Conservation (phyloP, 129 eudicot species). For the Solidago caesia region DNA sequence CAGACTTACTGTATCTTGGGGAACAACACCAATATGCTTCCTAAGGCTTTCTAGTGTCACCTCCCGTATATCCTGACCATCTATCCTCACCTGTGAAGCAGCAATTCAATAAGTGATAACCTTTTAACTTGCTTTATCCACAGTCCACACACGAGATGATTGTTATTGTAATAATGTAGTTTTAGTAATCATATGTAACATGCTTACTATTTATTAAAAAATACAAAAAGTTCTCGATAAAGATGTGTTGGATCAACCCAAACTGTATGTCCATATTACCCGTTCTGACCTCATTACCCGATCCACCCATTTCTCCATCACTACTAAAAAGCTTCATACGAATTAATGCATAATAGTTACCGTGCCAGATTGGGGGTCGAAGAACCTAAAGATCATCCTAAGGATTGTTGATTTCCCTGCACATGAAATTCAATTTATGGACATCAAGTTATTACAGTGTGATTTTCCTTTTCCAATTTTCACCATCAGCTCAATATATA, state of each 20-base stretch:
- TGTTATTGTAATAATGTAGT: background rate
- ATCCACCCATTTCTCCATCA: background rate
- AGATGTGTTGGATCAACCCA: slow-evolving; percentile 2
- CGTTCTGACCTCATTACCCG: background rate
- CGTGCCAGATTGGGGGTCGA: slow-evolving; percentile 74
- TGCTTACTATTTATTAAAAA: background rate
- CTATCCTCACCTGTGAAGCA: slow-evolving; percentile 69
- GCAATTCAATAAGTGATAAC: slow-evolving; percentile 11
- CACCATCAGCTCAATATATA: background rate
- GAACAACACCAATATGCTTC: slow-evolving; percentile 87
- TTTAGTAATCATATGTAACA: slow-evolving; percentile 4
- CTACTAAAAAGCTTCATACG: background rate
- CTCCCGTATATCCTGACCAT: slow-evolving; percentile 79
- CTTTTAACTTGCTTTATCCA: background rate
- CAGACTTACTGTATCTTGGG: slow-evolving; percentile 88
- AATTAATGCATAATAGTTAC: slow-evolving; percentile 42
- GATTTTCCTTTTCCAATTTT: slow-evolving; percentile 1
- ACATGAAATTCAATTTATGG: slow-evolving; percentile 21
- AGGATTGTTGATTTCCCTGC: slow-evolving; percentile 96
- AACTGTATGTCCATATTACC: background rate
- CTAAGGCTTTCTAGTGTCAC: slow-evolving; percentile 88
- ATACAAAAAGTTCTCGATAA: background rate
- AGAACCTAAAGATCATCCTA: slow-evolving; percentile 89
- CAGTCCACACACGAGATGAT: background rate
- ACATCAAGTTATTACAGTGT: background rate